Base-by-base conservation (phyloP, 2,329 filamentous ascomycete species). In the Emmonsia crescens region DNA sequence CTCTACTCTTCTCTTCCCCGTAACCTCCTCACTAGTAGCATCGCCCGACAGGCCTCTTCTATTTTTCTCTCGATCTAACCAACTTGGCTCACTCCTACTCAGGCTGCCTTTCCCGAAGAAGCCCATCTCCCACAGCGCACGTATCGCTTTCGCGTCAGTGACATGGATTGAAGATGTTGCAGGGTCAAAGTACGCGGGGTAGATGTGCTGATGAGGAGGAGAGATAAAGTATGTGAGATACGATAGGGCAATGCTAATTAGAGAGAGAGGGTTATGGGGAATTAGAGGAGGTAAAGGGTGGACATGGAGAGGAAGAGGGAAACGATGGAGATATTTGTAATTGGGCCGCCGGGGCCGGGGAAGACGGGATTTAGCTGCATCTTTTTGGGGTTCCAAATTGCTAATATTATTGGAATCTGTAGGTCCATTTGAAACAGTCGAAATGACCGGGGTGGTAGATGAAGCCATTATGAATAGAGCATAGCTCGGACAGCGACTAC, bases 41-140 rank as follows among this genome's bases (percentile, higher is more conserved):
- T 78, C 79, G 38, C 84, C 82, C 31, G 85, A 77, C 19, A 86
- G 75, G 12, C 89, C 89, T 63, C 82, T 82, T 58, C 87, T 83
- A 33, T 87, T 85, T 73, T 89, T 88, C 74, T 96, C 91, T 65
- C 89, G 82, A 66, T 89, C 89, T 58, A 96, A 75, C 94, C 94
- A 99, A 67, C 86, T 94, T 2, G 93, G 93, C 73, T 99, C 93
- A 79, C 92, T 96, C 68, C 95, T 85, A 77, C 92, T 96, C 62
- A 97, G 79, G 68, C 81, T 93, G 52, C 94, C 94, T 75, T 96
- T 96, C 56, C 95, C 95, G 75, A 93, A 99, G 76, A 99, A 99
- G 5, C 94, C 94, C 77, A 95, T 90, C 75, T 96, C 89, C 94
- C 95, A 99, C 29, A 99, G 76, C 1, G 87, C 90, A 60, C 88